Percentiles rank a stretch among this genome's conserved stretches.
Conservation (phyloP, 495 filamentous ascomycete genomes). For the Penicillium herquei region DNA sequence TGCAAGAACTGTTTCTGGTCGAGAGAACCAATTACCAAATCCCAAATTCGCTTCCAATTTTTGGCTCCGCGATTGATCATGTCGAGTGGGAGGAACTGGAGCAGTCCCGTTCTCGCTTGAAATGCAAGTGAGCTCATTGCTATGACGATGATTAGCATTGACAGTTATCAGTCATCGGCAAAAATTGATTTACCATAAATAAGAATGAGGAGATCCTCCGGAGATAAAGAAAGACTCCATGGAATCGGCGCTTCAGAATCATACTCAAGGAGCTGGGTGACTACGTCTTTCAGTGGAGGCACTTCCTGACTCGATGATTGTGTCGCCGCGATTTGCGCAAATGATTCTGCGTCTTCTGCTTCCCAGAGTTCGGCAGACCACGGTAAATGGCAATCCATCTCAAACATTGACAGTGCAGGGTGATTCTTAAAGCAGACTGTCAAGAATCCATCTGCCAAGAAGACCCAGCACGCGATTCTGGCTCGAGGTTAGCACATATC, state of each 20-base stretch:
- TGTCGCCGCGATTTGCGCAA: constrained; percentile 20
- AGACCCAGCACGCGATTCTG: constrained; percentile 37
- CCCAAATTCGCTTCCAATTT: constrained; percentile 40
- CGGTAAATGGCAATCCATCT: constrained; percentile 38
- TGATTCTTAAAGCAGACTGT: constrained; percentile 42
- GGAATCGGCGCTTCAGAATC: constrained; percentile 11
- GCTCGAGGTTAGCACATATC: neutral
- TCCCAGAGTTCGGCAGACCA: constrained; percentile 39
- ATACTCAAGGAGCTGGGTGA: constrained; percentile 26
- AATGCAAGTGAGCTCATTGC: constrained; percentile 36
- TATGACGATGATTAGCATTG: constrained; percentile 7
- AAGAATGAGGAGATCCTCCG: constrained; percentile 35
- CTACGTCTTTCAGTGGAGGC: constrained; percentile 27
- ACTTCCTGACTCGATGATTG: constrained; percentile 14
- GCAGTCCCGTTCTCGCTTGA: constrained; percentile 26
- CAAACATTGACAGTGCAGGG: constrained; percentile 34
- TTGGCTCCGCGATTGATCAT: constrained; percentile 30
- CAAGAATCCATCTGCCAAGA: constrained; percentile 39
- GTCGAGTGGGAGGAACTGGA: constrained; percentile 27
- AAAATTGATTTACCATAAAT: constrained; percentile 43
- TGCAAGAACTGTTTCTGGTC: constrained; percentile 26
- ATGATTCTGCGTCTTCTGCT: constrained; percentile 31
- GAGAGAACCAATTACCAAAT: constrained; percentile 15
- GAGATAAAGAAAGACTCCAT: constrained; percentile 29
- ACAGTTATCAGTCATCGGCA: too few relatives aligned